phyloP scores from a whole-genome alignment of 106 monocot genomes.

The Dendrobium nobile region DNA sequence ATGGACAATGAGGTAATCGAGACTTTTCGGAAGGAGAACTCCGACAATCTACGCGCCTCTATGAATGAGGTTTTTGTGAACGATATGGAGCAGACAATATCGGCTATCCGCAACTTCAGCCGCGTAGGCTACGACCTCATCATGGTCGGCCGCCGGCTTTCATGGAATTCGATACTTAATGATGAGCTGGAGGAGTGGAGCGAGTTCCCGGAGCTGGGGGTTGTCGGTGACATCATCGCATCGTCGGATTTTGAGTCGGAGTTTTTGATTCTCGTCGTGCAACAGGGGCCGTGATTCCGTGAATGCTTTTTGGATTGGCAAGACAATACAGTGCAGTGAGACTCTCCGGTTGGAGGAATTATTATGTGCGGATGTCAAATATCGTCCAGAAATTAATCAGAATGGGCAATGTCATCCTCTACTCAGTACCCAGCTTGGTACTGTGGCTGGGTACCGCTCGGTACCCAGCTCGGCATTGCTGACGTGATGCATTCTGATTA shows the following conservation, averaged over 20 bases:
- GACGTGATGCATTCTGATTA: too few relatives aligned
- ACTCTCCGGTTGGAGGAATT: too few relatives aligned
- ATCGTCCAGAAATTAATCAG: too few relatives aligned
- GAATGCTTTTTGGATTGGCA: neutral
- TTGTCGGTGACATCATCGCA: slow-evolving; percentile 15
- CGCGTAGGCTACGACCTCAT: slow-evolving; percentile 42
- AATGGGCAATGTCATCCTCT: too few relatives aligned
- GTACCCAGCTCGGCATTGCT: too few relatives aligned
- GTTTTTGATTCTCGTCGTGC: slow-evolving; percentile 19
- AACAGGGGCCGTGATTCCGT: slow-evolving; percentile 4
- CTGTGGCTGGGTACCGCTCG: too few relatives aligned
- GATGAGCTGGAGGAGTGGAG: slow-evolving; percentile 21
- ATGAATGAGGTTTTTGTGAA: slow-evolving; percentile 26
- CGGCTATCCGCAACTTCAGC: slow-evolving; percentile 25
- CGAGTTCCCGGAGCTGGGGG: slow-evolving; percentile 20
- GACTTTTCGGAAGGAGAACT: slow-evolving; percentile 3
- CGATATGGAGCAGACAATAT: slow-evolving; percentile 26
- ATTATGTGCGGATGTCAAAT: too few relatives aligned
- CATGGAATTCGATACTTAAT: neutral
- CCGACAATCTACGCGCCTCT: slow-evolving; percentile 21
- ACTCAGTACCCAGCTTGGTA: too few relatives aligned
- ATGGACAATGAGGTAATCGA: slow-evolving; percentile 12
- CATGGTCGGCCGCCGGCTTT: slow-evolving; percentile 34
- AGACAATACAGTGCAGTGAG: too few relatives aligned
- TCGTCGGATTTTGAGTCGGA: slow-evolving; percentile 8